A percentile compares a stretch with the other conserved stretches of the same genome.
Conservation (phyloP, 176 grass and related monocot species). For the Dendrocalamus sinicus region DNA sequence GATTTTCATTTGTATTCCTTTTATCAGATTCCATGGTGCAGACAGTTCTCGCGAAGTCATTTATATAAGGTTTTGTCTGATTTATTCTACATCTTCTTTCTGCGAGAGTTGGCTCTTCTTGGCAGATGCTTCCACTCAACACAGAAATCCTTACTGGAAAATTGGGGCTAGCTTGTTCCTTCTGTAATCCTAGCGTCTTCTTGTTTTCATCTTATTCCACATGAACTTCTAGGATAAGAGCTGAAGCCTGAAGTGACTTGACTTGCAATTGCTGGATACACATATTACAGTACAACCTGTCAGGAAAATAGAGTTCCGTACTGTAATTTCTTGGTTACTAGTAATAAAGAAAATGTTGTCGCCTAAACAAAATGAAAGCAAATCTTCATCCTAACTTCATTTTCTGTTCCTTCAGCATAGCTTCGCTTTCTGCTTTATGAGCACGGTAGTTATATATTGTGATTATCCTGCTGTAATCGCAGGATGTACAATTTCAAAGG, state of each 20-base stretch:
- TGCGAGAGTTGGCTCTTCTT: neutral
- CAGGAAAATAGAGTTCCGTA: neutral
- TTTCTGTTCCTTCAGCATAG: neutral
- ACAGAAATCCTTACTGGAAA: neutral
- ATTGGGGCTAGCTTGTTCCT: neutral
- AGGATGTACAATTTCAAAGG: neutral
- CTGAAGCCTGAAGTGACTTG: neutral
- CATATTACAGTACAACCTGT: neutral
- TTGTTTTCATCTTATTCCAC: neutral
- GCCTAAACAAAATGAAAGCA: neutral
- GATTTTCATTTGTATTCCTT: neutral
- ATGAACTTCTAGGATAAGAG: neutral
- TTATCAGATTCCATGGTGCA: neutral
- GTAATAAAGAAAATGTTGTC: neutral
- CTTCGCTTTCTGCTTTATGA: neutral
- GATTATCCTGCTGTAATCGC: neutral
- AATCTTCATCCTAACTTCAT: neutral
- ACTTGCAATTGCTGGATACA: neutral
- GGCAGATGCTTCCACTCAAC: neutral
- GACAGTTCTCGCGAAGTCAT: neutral
- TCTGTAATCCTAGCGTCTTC: neutral
- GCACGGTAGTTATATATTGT: neutral
- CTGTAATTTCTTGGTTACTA: neutral
- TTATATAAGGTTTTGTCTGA: neutral
- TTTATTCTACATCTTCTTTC: neutral